phyloP scores from a whole-genome alignment of 1,284 basidiomycete genomes.

The Leccinum solheimii region DNA sequence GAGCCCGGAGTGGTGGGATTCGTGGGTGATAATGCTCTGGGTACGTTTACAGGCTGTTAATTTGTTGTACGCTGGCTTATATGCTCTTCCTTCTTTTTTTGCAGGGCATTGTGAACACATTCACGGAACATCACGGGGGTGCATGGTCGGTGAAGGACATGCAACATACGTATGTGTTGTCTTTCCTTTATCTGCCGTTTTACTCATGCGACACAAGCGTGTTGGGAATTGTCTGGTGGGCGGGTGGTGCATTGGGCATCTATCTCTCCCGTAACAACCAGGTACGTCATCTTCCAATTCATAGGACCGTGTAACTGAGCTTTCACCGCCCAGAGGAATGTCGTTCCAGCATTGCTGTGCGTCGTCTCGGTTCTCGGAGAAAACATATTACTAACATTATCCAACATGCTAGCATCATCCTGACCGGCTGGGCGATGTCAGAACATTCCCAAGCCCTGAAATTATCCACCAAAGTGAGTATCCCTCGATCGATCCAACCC shows the following conservation, averaged over 20 bases:
- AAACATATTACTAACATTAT: constrained; percentile 1
- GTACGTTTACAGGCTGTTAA: constrained; percentile 43
- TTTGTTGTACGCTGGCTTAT: not conserved
- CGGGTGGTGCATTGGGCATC: constrained; percentile 87
- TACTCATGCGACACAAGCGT: constrained; percentile 33
- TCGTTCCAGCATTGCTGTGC: constrained; percentile 84
- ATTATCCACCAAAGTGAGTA: constrained; percentile 74
- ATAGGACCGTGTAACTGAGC: not conserved
- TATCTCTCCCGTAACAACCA: constrained; percentile 83
- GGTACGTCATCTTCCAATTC: constrained; percentile 33
- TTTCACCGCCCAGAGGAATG: constrained; percentile 57
- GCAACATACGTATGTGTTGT: constrained; percentile 79
- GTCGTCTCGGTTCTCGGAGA: constrained; percentile 21
- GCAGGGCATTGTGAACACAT: constrained; percentile 75
- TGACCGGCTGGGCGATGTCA: constrained; percentile 96
- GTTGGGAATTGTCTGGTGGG: constrained; percentile 69
- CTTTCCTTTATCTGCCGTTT: not conserved
- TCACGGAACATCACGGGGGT: constrained; percentile 86
- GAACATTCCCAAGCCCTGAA: constrained; percentile 84
- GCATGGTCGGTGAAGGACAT: constrained; percentile 90
- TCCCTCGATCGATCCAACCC: not conserved
- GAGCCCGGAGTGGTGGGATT: constrained; percentile 92
- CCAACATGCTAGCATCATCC: constrained; percentile 58
- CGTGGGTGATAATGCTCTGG: constrained; percentile 87
- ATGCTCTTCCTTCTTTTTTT: not conserved